Evolutionary conservation across 2,329 filamentous ascomycete species (phyloP).

Genomic region (Fusarium equiseti): DNA sequence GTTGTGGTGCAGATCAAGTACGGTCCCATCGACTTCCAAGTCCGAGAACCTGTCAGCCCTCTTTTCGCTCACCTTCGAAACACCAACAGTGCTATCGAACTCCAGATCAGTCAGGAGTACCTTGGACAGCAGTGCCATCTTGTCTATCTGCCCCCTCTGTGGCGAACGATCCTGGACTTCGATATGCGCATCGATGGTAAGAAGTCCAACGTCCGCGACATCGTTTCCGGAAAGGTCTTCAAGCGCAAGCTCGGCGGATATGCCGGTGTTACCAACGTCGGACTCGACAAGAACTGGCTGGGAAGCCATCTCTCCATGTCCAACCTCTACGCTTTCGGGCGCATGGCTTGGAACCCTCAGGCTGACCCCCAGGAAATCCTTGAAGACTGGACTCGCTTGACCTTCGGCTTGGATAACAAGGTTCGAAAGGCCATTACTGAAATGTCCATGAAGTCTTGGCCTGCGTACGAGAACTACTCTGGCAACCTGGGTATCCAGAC

Average conservation of each 20-base stretch:
- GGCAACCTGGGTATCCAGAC: slow-evolving; percentile 79
- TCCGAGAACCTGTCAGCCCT: slow-evolving; percentile 74
- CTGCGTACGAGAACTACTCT: slow-evolving; percentile 76
- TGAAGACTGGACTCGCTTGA: slow-evolving; percentile 75
- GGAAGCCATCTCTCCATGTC: slow-evolving; percentile 78
- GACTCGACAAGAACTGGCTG: slow-evolving; percentile 74
- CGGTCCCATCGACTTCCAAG: slow-evolving; percentile 80
- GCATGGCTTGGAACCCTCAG: slow-evolving; percentile 73
- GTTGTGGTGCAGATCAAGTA: slow-evolving; percentile 81
- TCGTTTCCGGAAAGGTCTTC: slow-evolving; percentile 71
- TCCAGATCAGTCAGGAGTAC: slow-evolving; percentile 77
- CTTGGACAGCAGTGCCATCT: slow-evolving; percentile 77
- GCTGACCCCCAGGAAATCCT: slow-evolving; percentile 60
- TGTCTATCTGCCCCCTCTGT: slow-evolving; percentile 75
- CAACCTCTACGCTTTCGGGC: slow-evolving; percentile 77
- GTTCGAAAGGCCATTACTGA: slow-evolving; percentile 70
- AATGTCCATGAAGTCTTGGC: slow-evolving; percentile 77
- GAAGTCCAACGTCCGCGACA: slow-evolving; percentile 68
- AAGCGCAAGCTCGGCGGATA: slow-evolving; percentile 69
- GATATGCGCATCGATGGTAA: slow-evolving; percentile 72
- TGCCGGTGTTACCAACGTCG: slow-evolving; percentile 76
- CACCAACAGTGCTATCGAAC: slow-evolving; percentile 68
- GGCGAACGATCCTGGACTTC: slow-evolving; percentile 76
- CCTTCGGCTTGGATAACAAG: slow-evolving; percentile 66
- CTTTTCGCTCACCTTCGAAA: slow-evolving; percentile 66